Percentiles rank a stretch among this genome's conserved stretches.
Conservation (phyloP, 805 yeast genomes). For the Metschnikowia borealis region DNA sequence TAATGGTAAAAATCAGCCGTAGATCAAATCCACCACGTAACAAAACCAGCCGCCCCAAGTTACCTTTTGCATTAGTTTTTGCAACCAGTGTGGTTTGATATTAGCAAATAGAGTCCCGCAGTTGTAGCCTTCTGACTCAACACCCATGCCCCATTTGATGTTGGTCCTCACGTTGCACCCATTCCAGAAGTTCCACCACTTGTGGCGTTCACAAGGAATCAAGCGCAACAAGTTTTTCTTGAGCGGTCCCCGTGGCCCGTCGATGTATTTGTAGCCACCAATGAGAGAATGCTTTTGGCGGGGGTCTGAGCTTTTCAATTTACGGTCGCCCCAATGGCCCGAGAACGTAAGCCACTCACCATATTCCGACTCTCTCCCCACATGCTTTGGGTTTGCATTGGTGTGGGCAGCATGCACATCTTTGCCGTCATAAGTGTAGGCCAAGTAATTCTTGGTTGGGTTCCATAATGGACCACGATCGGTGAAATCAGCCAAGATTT, state of each 20-base stretch:
- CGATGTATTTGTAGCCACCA: slow-evolving; percentile 80
- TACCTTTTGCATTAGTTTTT: slow-evolving; percentile 43
- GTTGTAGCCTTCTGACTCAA: slow-evolving; percentile 80
- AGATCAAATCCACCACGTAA: slow-evolving; percentile 46
- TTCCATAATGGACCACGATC: slow-evolving; percentile 97
- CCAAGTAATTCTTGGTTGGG: slow-evolving; percentile 76
- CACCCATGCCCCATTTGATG: slow-evolving; percentile 79
- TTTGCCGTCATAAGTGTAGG: slow-evolving; percentile 72
- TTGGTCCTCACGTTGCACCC: slow-evolving; percentile 76
- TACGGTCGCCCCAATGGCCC: slow-evolving; percentile 92
- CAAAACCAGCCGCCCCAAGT: slow-evolving; percentile 66
- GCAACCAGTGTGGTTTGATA: slow-evolving; percentile 50
- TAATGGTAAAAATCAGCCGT: slow-evolving; percentile 28
- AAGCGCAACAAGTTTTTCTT: slow-evolving; percentile 66
- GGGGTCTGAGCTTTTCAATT: slow-evolving; percentile 60
- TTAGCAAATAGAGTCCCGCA: slow-evolving; percentile 65
- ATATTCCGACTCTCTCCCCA: slow-evolving; percentile 49
- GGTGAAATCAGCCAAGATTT: slow-evolving; percentile 86
- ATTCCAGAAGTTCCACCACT: slow-evolving; percentile 90
- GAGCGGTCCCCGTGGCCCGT: slow-evolving; percentile 92
- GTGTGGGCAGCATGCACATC: slow-evolving; percentile 39
- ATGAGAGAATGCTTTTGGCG: slow-evolving; percentile 85
- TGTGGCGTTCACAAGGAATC: slow-evolving; percentile 75
- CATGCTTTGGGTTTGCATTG: slow-evolving; percentile 41
- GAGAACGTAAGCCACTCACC: slow-evolving; percentile 75